Evolutionary conservation across 2,329 filamentous ascomycete genomes (phyloP), one percentile per base, ranked within the genome.

Genomic region (Cytospora paraplurivora): DNA sequence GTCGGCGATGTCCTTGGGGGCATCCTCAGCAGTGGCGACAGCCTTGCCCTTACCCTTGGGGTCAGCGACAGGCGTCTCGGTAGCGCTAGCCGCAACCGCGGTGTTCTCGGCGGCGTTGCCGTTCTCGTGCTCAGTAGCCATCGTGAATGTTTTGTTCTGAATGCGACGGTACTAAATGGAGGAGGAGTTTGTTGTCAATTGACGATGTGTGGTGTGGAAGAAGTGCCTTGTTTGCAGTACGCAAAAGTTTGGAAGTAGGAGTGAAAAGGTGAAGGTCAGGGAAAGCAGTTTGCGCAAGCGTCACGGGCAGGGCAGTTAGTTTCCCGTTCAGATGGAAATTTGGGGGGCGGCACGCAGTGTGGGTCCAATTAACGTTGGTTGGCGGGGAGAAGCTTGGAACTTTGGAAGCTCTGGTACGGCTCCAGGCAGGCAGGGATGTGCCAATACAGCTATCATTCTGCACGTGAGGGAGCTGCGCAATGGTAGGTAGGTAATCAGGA

Each of bases 31-130:
- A 57, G 80, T 74, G 56, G 86, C 84, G 49, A 79, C 74, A 49
- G 85, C 88, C 83, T 97, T 97, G 81, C 91, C 92, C 84, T 96
- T 96, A 78, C 91, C 92, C 84, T 96, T 96, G 66, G 80, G 74
- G 66, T 76, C 73, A 67, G 80, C 76, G 67, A 83, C 75, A 67
- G 75, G n/a, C 3, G 62, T 65, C 65, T 65, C 62, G 56, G 62
- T 62, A 52, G 66, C 67, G 44, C 66, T 62, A 56, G 72, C 73
- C 70, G 73, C 71, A 68, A 72, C 74, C 67, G 75, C 74, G 72
- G 78, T 72, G 71, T 80, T 76, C 71, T 79, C 72, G 73, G 80
- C 74, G 67, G 79, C 81, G 69, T 78, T 73, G 68, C 77, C 77
- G 77, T 82, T 83, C 69, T 81, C 77, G 77, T 82, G 83, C 69